These are phyloP conservation scores for Naganishia liquefaciens DNA, from an alignment of 1,284 basidiomycete genomes.

Conservation along the genomic window DNA sequence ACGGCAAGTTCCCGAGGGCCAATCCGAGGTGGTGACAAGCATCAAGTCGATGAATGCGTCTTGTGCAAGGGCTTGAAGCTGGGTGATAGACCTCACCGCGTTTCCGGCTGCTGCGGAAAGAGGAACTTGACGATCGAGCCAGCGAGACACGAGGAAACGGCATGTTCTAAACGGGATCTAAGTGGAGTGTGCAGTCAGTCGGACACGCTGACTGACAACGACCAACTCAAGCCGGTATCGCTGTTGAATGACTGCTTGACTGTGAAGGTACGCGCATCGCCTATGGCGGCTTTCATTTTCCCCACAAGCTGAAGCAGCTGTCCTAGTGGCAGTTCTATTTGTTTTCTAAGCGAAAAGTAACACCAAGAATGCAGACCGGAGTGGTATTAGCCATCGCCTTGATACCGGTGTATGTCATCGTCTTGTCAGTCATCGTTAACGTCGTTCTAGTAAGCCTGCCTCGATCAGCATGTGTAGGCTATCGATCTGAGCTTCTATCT, in stretches of 20 bases:
- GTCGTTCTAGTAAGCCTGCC: constrained; percentile 10
- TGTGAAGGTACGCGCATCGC: no score
- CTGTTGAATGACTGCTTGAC: no score
- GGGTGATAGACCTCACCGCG: background rate
- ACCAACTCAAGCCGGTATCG: no score
- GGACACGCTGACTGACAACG: no score
- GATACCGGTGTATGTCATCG: constrained; percentile 27
- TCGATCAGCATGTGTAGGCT: background rate
- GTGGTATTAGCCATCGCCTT: constrained; percentile 22
- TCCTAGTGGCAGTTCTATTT: background rate
- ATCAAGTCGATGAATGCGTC: background rate
- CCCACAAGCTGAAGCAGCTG: background rate
- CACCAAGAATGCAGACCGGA: constrained; percentile 15
- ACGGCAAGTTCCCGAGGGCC: no score
- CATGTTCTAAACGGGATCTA: background rate
- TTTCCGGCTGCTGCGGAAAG: constrained; percentile 8
- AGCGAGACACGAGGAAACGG: constrained; percentile 2
- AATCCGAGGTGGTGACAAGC: no score
- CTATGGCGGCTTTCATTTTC: no score
- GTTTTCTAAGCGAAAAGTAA: background rate
- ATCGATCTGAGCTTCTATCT: background rate
- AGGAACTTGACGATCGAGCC: background rate
- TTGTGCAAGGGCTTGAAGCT: background rate
- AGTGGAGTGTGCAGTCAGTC: background rate
- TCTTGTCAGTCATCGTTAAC: constrained; percentile 14